phyloP scores from a whole-genome alignment of 768 basidiomycete genomes.

The Hortiboletus flavorubellus region DNA sequence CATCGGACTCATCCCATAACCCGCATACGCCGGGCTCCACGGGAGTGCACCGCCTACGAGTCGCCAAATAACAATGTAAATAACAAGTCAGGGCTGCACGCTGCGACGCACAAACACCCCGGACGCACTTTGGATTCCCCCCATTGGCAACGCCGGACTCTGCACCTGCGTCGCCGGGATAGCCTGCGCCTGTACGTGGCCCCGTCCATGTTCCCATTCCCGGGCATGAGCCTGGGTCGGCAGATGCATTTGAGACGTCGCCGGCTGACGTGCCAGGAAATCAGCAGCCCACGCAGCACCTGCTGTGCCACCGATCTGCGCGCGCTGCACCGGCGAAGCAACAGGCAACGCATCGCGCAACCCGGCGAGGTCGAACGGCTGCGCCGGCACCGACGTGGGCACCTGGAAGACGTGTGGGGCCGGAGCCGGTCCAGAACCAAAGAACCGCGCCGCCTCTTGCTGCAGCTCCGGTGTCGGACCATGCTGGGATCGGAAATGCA shows the following conservation, averaged over 20 bases:
- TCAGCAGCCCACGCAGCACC: constrained; percentile 58
- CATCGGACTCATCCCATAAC: constrained; percentile 41
- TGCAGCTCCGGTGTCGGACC: constrained; percentile 40
- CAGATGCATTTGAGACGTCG: not conserved
- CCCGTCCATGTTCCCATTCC: not conserved
- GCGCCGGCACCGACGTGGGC: constrained; percentile 23
- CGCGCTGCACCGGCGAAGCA: constrained; percentile 9
- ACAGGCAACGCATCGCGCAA: constrained; percentile 24
- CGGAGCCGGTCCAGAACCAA: constrained; percentile 35
- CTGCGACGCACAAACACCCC: not conserved
- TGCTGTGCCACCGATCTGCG: constrained; percentile 15
- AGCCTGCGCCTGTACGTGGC: not conserved
- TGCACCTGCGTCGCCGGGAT: constrained; percentile 3
- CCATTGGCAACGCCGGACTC: not conserved
- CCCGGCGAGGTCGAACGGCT: constrained; percentile 58
- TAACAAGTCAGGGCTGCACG: constrained; percentile 1
- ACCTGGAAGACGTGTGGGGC: constrained; percentile 25
- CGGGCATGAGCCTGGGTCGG: constrained; percentile 6
- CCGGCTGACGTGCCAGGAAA: constrained; percentile 42
- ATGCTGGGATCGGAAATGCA: constrained; percentile 55
- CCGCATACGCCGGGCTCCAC: constrained; percentile 39
- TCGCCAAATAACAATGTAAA: not conserved
- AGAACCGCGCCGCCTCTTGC: constrained; percentile 72
- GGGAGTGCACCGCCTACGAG: constrained; percentile 34
- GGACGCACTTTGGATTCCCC: constrained; percentile 19